Evolutionary conservation across 139 green algal species (phyloP).

Genomic region (Picochlorum sp.): DNA sequence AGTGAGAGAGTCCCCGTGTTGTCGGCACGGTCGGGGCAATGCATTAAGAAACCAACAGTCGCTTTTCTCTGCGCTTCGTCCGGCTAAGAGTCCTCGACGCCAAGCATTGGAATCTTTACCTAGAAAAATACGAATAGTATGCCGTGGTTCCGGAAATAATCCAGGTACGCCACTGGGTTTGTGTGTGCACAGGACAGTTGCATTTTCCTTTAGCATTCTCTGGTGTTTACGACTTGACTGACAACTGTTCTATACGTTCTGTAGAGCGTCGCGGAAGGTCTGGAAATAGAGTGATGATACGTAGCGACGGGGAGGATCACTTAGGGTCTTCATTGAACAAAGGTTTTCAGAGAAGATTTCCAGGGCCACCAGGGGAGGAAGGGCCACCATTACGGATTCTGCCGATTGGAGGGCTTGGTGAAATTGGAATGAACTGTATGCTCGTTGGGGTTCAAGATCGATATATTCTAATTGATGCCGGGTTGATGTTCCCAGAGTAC

Average conservation of each 20-base stretch:
- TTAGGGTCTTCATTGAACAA: conserved; percentile 48
- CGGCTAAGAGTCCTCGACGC: too few relatives aligned
- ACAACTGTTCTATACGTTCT: background rate
- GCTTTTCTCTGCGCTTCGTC: too few relatives aligned
- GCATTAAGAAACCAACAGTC: too few relatives aligned
- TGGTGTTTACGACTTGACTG: background rate
- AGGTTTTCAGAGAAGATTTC: conserved; percentile 20
- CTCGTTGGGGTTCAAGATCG: conserved; percentile 84
- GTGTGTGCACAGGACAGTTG: too few relatives aligned
- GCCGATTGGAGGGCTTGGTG: conserved; percentile 92
- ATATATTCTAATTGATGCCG: conserved; percentile 98
- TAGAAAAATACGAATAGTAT: too few relatives aligned
- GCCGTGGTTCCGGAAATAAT: too few relatives aligned
- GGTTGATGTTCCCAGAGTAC: conserved; percentile 98
- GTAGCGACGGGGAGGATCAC: conserved; percentile 60
- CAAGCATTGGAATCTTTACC: too few relatives aligned
- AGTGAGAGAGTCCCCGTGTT: too few relatives aligned
- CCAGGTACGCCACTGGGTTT: too few relatives aligned
- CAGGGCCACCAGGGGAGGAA: conserved; percentile 46
- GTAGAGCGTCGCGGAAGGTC: background rate
- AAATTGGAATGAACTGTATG: conserved; percentile 99
- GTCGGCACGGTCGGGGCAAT: too few relatives aligned
- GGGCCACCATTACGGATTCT: conserved; percentile 83
- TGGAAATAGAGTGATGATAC: conserved; percentile 2
- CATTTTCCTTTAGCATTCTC: too few relatives aligned